phyloP scores from a whole-genome alignment of 1,284 basidiomycete species.

The Cutaneotrichosporon sp. region DNA sequence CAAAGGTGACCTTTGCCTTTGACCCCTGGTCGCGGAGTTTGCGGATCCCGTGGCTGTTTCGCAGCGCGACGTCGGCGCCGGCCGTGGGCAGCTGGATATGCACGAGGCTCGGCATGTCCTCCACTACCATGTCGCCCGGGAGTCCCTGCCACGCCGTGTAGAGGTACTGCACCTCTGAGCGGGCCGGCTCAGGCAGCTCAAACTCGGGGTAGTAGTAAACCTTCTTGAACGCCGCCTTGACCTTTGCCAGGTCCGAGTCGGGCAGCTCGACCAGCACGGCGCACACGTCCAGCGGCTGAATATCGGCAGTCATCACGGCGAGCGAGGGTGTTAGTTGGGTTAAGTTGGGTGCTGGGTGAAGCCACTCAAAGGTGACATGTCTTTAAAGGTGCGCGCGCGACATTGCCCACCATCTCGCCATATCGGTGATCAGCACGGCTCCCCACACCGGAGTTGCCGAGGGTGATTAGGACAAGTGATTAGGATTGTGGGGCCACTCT shows the following conservation, averaged over 20 bases:
- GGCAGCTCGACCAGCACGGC: constrained; percentile 22
- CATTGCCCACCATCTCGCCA: too few species aligned
- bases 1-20: constrained; percentile 23
- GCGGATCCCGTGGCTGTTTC: constrained; percentile 12
- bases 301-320: background rate
- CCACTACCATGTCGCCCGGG: constrained; percentile 11
- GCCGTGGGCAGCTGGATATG: constrained; percentile 38
- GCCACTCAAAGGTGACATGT: too few species aligned
- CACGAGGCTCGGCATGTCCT: constrained; percentile 26
- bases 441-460: too few species aligned
- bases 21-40: constrained; percentile 5
- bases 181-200: background rate
- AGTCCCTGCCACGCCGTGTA: constrained; percentile 10
- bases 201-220: constrained; percentile 31
- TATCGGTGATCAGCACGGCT: too few species aligned
- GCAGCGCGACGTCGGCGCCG: constrained; percentile 30
- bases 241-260: constrained; percentile 17
- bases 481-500: too few species aligned
- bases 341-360: too few species aligned
- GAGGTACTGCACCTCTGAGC: constrained; percentile 8
- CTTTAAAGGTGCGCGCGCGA: too few species aligned
- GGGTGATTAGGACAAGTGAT: too few species aligned
- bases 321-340: too few species aligned
- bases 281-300: constrained; percentile 8
- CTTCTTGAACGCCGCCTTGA: constrained; percentile 29